Evolutionary conservation across 2,329 filamentous ascomycete species (phyloP).

Genomic region (Exophiala xenobiotica): DNA sequence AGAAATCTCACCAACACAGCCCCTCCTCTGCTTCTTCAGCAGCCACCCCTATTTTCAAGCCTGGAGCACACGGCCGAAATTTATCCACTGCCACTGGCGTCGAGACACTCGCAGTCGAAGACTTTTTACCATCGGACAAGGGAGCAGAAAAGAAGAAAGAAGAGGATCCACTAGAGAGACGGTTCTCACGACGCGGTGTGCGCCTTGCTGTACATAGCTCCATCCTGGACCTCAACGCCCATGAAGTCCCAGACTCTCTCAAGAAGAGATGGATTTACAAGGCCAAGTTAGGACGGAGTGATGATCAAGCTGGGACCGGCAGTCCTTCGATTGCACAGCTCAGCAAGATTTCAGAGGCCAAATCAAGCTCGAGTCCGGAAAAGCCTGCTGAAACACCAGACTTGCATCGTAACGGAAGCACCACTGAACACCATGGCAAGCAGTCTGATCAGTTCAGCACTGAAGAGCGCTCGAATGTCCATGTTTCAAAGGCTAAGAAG

Average conservation of each 20-base stretch:
- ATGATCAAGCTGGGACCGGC: slow-evolving; percentile 1
- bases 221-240: slow-evolving; percentile 28
- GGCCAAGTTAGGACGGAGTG: slow-evolving; percentile 5
- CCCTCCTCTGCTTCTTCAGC: slow-evolving; percentile 11
- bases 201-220: slow-evolving; percentile 30
- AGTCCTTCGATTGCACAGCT: slow-evolving; percentile 20
- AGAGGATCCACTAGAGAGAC: slow-evolving; percentile 12
- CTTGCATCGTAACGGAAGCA: not conserved
- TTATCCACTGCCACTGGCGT: slow-evolving; percentile 27
- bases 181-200: slow-evolving; percentile 29
- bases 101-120: slow-evolving; percentile 21
- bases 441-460: not conserved
- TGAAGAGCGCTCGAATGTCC: not conserved
- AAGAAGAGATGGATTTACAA: slow-evolving; percentile 30
- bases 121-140: slow-evolving; percentile 22
- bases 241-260: slow-evolving; percentile 25
- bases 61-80: slow-evolving; percentile 27
- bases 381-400: not conserved
- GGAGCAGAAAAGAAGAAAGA: slow-evolving; percentile 4
- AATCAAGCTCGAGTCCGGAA: slow-evolving; percentile 15
- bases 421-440: not conserved
- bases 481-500: slow-evolving; percentile 15
- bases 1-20: slow-evolving; percentile 16
- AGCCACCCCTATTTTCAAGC: slow-evolving; percentile 13
- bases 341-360: slow-evolving; percentile 26